Evolutionary conservation across 2,329 filamentous ascomycete species (phyloP), one percentile per base, ranked within the genome.

Genomic region (Fusarium duplospermum): DNA sequence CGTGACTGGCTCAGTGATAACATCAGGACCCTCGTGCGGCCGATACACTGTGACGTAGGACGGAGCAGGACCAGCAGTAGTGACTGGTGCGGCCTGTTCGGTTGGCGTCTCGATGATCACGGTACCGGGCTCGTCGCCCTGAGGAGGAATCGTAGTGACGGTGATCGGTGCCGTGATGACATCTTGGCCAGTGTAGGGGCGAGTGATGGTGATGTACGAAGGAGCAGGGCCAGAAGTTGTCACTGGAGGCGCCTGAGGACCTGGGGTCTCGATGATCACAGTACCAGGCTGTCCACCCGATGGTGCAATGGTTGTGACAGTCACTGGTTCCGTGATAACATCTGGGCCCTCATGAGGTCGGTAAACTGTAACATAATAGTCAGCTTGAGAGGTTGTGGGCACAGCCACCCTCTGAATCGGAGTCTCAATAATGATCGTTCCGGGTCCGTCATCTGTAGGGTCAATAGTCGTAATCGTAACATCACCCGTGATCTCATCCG

Each of bases 21-120:
- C 70, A 24, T 47, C 66, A 9, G 70, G 58, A 3, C 70, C 70
- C 27, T 57, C 42, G 11, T 72, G 59, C 22, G 72, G 62, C 14
- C 70, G 62, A 29, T 72, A 72, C 4, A 73, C 18, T 18, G 70
- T 67, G 6, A 56, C 62, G 24, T 72, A 72, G 3, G 70, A 60
- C 18, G 70, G 70, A 11, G 70, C 66, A 59, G 56, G 56, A 14
- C 56, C 33, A 6, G 70, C 56, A 22, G 70, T 67, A 6, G 70
- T 72, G 10, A 70, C 14, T 45, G 70, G 54, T 9, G 54, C 42
- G 13, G 62, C 45, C 24, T 71, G 62, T 20, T 63, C 62, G 2
- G 67, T 67, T 7, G 71, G 70, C 1, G 71, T 73, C 59, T 74
- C 71, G 5, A 73, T 62, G 13, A 73, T 62, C 9, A 73, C 33